Evolutionary conservation across 352 stramenopile genomes (phyloP), one percentile per base, ranked within the genome.

Genomic region (Globisporangium okanoganense): DNA sequence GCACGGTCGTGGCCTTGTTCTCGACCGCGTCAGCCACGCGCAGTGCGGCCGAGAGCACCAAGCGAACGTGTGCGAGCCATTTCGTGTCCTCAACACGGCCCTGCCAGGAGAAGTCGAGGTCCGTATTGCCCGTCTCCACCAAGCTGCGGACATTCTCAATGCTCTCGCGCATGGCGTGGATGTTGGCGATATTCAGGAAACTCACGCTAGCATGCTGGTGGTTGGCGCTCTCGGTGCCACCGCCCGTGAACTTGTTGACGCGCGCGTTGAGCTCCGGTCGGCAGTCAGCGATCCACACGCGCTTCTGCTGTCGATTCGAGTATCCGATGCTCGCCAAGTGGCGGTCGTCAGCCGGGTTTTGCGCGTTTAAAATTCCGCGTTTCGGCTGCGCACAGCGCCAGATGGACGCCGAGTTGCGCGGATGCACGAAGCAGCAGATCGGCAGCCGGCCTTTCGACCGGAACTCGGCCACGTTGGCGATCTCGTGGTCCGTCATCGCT

Each of bases 171-270:
- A 98, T 95, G 8, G 86, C 88, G 64, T 98, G 92, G 58, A 98
- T 98, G 71, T 98, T 97, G 16, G 85, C 85, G 56, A 98, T 97
- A 65, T 96, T 91, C 16, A 97, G 73, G 61, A 96, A 97, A 9
- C 70, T 85, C 44, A 98, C 71, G 9, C 66, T 75, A 7, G 84
- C 82, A 50, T 96, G 90, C 13, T 73, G 66, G 14, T 90, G 72
- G 52, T 68, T 92, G 5, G 77, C 76, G 56, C 88, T 96, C 60
- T 98, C 92, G 1, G 84, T 96, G 43, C 92, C 92, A 10, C 92
- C 93, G 36, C 92, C 92, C 0, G 86, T 95, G 40, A 96, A 68
- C 44, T 92, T 93, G 64, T 97, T 98, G 27, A 87, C 89, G 14
- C 86, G 76, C 3, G 92, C 88, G 61, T 97, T 97, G 24, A 98